These are phyloP conservation scores for Gypsophila paniculata DNA, from an alignment of 179 eudicot genomes.

Conservation along the genomic window DNA sequence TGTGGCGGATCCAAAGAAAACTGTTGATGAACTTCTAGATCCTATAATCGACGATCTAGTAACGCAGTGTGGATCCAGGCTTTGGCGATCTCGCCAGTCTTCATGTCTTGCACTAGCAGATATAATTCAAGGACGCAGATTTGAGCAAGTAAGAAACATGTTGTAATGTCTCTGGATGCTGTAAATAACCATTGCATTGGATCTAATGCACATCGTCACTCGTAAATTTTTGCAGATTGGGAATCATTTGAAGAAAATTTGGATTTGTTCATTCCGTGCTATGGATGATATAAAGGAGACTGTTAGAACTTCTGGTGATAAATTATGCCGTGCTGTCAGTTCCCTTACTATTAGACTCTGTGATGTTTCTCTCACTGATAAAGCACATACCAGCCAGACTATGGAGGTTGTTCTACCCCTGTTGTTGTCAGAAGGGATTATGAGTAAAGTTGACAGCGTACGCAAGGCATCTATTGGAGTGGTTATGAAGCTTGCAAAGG, in stretches of 20 bases:
- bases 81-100: constrained; percentile 97
- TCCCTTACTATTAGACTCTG: constrained; percentile 82
- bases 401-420: constrained; percentile 86
- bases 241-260: constrained; percentile 64
- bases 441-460: constrained; percentile 92
- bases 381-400: constrained; percentile 59
- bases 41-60: constrained; percentile 74
- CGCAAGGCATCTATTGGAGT: constrained; percentile 86
- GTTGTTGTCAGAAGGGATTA: constrained; percentile 81
- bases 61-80: constrained; percentile 84
- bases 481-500: constrained; percentile 97
- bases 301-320: constrained; percentile 86
- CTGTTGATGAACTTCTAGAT: constrained; percentile 76
- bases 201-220: constrained; percentile 11
- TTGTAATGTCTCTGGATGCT: background rate
- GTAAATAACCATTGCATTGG: background rate
- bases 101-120: constrained; percentile 96
- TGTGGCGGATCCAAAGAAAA: constrained; percentile 74
- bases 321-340: constrained; percentile 71
- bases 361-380: constrained; percentile 79
- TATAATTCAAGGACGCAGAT: constrained; percentile 87
- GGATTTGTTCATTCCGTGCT: constrained; percentile 93
- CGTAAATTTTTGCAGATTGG: constrained; percentile 47
- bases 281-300: constrained; percentile 99
- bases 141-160: constrained; percentile 60